These are phyloP conservation scores for Tulasnella sp. DNA, from an alignment of 768 basidiomycete genomes.

Conservation along the genomic window DNA sequence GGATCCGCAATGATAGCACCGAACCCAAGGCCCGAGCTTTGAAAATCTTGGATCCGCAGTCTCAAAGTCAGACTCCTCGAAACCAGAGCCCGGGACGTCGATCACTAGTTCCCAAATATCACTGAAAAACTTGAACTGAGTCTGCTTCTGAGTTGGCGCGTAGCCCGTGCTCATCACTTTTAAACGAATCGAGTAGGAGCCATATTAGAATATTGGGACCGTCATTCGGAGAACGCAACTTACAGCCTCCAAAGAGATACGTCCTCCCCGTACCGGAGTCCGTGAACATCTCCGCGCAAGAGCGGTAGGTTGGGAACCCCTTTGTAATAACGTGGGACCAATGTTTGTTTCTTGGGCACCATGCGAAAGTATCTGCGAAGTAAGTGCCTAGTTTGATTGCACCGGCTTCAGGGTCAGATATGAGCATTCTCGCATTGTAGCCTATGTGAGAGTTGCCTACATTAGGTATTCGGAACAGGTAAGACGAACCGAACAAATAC, in stretches of 20 bases:
- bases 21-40: slow-evolving; percentile 43
- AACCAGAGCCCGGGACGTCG: slow-evolving; percentile 40
- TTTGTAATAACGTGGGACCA: slow-evolving; percentile 45
- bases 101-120: slow-evolving; percentile 45
- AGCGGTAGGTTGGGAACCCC: slow-evolving; percentile 46
- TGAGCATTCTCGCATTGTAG: background rate
- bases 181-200: background rate
- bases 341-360: slow-evolving; percentile 33
- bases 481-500: slow-evolving; percentile 37
- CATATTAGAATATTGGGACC: too few species aligned
- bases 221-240: background rate
- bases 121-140: slow-evolving; percentile 37
- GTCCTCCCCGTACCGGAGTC: slow-evolving; percentile 42
- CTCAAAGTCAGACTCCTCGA: slow-evolving; percentile 42
- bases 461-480: background rate
- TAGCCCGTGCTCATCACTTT: slow-evolving; percentile 39
- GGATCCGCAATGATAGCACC: slow-evolving; percentile 43
- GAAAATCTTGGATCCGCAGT: slow-evolving; percentile 41
- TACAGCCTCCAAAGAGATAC: slow-evolving; percentile 43
- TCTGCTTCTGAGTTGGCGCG: slow-evolving; percentile 38
- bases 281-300: slow-evolving; percentile 38
- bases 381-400: slow-evolving; percentile 35
- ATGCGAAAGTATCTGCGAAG: slow-evolving; percentile 46
- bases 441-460: background rate
- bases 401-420: background rate